A percentile compares a stretch with the other conserved stretches of the same genome.
phyloP scores from a whole-genome alignment of 1,139 yeast species.

The Sugiyamaella paludigena region DNA sequence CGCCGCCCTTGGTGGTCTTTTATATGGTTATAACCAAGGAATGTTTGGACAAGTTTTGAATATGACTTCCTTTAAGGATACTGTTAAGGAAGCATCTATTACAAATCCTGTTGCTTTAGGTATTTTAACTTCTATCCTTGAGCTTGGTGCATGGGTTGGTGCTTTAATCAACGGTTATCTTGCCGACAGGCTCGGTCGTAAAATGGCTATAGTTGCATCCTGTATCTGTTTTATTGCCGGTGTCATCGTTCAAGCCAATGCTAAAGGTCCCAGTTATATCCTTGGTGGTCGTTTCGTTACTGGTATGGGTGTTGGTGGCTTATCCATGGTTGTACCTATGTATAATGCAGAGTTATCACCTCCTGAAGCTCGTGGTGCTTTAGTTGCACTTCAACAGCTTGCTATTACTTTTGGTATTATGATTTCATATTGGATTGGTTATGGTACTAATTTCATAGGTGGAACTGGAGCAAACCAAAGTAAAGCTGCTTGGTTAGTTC shows the following conservation, averaged over 20 bases:
- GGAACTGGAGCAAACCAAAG: slow-evolving; percentile 26
- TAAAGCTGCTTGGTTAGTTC: slow-evolving; percentile 43
- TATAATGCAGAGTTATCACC: slow-evolving; percentile 72
- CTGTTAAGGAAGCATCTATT: slow-evolving; percentile 18
- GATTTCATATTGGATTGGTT: slow-evolving; percentile 57
- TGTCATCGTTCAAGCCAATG: slow-evolving; percentile 73
- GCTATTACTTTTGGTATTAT: slow-evolving; percentile 65
- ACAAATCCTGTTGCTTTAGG: slow-evolving; percentile 51
- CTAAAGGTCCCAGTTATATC: slow-evolving; percentile 70
- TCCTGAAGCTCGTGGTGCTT: slow-evolving; percentile 58
- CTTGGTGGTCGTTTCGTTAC: slow-evolving; percentile 61
- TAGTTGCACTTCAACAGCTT: slow-evolving; percentile 67
- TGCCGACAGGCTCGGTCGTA: slow-evolving; percentile 78
- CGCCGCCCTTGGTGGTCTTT: slow-evolving; percentile 35
- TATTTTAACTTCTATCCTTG: slow-evolving; percentile 90
- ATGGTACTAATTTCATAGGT: slow-evolving; percentile 42
- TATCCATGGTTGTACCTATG: slow-evolving; percentile 69
- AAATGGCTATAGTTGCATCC: slow-evolving; percentile 68
- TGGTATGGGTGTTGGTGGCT: slow-evolving; percentile 68
- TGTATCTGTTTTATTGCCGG: slow-evolving; percentile 76
- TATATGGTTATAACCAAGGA: slow-evolving; percentile 45
- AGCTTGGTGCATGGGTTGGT: slow-evolving; percentile 74
- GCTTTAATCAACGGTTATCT: slow-evolving; percentile 36
- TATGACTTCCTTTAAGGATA: slow-evolving; percentile 48
- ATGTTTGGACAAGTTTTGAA: slow-evolving; percentile 56